Evolutionary conservation across 2,329 filamentous ascomycete genomes (phyloP), one percentile per base, ranked within the genome.

Genomic region (Thelonectria blattea): DNA sequence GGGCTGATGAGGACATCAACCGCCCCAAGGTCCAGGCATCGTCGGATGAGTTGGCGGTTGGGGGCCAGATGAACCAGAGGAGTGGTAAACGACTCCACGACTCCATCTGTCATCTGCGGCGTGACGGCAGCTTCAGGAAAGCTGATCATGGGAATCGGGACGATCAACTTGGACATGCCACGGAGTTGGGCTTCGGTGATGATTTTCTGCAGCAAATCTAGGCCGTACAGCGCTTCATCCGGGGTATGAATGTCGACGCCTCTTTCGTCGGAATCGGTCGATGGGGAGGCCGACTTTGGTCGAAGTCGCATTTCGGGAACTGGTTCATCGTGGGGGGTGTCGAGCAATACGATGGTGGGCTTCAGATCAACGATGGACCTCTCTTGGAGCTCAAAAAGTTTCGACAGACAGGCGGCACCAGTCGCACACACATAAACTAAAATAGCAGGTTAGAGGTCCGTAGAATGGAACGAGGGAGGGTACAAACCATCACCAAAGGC

Each of bases 1-100:
- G 94, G 94, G 69, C 90, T 92, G 24, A 88, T 86, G 64, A 97
- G 83, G 50, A 97, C 91, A 75, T 98, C 94, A 30, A 91, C 83
- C 11, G 94, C 94, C 37, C 95, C 95, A 4, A 91, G 87, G 71
- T 97, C 92, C 22, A 98, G 79, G 72, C 92, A 97, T 69, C 83
- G 87, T 67, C 88, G 85, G 61, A 93, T 81, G 55, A 85, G 75
- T 43, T 66, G 71, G 52, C 76, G 76, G 58, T 76, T 72, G 30
- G 68, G 65, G 22, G 72, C 69, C 20, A 76, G 66, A 27, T 67
- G 66, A 30, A 60, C 67, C 46, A 70, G 52, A 6, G 71, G 54
- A 15, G 60, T 75, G 22, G 63, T 24, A 9, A 65, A 65, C 17
- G 67, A 78, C 61, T 81, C 80, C 27, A 76, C 74, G 24, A 76